Percentiles rank a stretch among this genome's conserved stretches.
Conservation (phyloP, 805 yeast species). For the Starmera quercuum region DNA sequence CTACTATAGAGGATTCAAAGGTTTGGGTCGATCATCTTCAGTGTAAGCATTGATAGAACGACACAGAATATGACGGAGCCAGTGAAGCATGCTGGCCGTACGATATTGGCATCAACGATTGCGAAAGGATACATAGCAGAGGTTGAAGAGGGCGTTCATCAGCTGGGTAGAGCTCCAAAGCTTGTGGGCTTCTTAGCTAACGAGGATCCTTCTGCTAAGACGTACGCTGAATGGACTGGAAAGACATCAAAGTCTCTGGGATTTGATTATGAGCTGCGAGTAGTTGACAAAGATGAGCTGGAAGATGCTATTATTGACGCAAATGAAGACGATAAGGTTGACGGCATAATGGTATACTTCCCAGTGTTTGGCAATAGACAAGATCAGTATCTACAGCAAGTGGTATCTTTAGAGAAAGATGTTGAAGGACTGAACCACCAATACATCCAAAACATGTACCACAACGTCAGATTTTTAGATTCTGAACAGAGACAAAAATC, state of each 20-base stretch:
- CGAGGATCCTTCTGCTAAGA: slow-evolving; percentile 87
- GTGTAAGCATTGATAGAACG: no score
- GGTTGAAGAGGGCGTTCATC: slow-evolving; percentile 47
- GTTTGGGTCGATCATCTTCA: no score
- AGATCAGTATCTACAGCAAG: slow-evolving; percentile 93
- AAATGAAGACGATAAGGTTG: slow-evolving; percentile 63
- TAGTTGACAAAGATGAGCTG: slow-evolving; percentile 67
- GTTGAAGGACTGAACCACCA: slow-evolving; percentile 92
- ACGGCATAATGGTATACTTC: slow-evolving; percentile 95
- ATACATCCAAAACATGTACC: slow-evolving; percentile 91
- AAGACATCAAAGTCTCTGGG: slow-evolving; percentile 86
- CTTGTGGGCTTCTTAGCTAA: slow-evolving; percentile 91
- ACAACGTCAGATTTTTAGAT: slow-evolving; percentile 82
- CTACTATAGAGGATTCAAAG: no score
- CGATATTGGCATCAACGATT: slow-evolving; percentile 79
- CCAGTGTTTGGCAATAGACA: slow-evolving; percentile 95
- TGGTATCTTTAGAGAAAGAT: slow-evolving; percentile 84
- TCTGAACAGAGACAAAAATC: slow-evolving; percentile 61
- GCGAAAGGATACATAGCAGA: slow-evolving; percentile 80
- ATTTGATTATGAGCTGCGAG: slow-evolving; percentile 71
- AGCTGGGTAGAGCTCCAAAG: slow-evolving; percentile 53
- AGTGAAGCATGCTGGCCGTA: slow-evolving; percentile 49
- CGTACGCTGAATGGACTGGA: slow-evolving; percentile 95
- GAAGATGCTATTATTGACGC: slow-evolving; percentile 82
- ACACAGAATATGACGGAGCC: not conserved